These are phyloP conservation scores for Penicillium sp. DNA, from an alignment of 2,329 filamentous ascomycete genomes.

Conservation along the genomic window DNA sequence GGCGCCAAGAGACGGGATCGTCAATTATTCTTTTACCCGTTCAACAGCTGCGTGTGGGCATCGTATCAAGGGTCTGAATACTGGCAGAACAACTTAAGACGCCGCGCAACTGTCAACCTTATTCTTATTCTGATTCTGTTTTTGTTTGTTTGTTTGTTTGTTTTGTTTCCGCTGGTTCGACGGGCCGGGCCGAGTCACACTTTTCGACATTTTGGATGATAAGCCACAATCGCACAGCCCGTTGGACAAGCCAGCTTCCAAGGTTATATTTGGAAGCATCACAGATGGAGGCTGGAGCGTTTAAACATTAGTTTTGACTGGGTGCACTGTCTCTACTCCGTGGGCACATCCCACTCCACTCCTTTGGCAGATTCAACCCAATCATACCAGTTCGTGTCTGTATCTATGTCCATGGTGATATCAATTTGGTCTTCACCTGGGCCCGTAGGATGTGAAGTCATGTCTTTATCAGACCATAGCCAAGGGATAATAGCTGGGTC, in stretches of 20 bases:
- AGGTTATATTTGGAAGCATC: no score
- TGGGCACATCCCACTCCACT: conserved; percentile 15
- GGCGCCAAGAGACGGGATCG: conserved; percentile 1
- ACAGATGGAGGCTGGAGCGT: no score
- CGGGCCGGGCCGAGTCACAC: not conserved
- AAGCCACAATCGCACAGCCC: not conserved
- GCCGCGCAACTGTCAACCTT: no score
- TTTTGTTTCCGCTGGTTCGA: not conserved
- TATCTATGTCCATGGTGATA: conserved; percentile 31
- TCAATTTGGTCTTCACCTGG: not conserved
- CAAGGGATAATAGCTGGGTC: conserved; percentile 5
- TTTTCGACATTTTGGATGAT: not conserved
- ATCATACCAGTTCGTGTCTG: conserved; percentile 41
- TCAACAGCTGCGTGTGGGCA: not conserved
- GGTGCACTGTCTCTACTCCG: not conserved
- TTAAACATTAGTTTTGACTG: no score
- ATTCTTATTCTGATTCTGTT: no score
- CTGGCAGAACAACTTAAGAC: no score
- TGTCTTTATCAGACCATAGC: conserved; percentile 22
- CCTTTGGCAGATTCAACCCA: conserved; percentile 41
- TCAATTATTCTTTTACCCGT: not conserved
- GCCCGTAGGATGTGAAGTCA: not conserved
- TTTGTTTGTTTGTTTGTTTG: not conserved
- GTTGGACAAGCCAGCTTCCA: no score
- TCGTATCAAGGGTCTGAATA: no score